Base-by-base conservation (phyloP, 2,329 filamentous ascomycete species). In the Ophiostoma fasciatum region DNA sequence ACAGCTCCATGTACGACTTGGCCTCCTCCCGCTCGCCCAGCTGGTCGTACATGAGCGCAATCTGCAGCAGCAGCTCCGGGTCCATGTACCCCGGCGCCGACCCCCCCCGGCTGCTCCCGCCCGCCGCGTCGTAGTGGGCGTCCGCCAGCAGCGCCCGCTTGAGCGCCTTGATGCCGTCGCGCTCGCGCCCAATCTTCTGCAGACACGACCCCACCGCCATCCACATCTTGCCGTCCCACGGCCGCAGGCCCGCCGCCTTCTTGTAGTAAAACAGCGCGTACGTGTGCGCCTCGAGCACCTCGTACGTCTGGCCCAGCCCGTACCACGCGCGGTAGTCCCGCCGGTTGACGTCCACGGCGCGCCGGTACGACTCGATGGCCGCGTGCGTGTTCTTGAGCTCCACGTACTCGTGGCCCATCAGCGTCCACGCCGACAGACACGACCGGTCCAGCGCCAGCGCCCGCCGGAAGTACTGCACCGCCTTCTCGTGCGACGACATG, bases 201-300 rank as follows among this genome's bases (percentile, higher is more conserved):
- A 93, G 77, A 53, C 88, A 94, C 23, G 82, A 82, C 9, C 83
- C 90, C 5, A 98, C 85, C 0, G 90, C 90, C 63, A 90, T 81
- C 90, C 90, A 98, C 82, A 98, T 93, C 57, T 96, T 96, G 0
- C 87, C 83, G 48, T 98, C 90, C 67, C 88, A 94, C 0, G 88
- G 85, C n/a, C 87, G 75, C 2, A 98, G 64, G 0, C 85, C 83
- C 1, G 88, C 88, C 0, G 90, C 90, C 38, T 90, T 84, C 52
- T 96, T 92, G 62, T 94, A 94, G 59, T 98, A 98, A 71, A 90
- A 96, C 1, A 98, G 62, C 1, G 88, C 87, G 54, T 98, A 98
- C 29, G 87, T 85, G 52, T 94, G 83, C 84, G 94, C 94, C 58
- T 98, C 90, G 8, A 98, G 71, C 47, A 98, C 82, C 56, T 98